A percentile compares a stretch with the other conserved stretches of the same genome.
phyloP scores from a whole-genome alignment of 371 early-diverging fungal species.

The Saksenaea vasiformis region DNA sequence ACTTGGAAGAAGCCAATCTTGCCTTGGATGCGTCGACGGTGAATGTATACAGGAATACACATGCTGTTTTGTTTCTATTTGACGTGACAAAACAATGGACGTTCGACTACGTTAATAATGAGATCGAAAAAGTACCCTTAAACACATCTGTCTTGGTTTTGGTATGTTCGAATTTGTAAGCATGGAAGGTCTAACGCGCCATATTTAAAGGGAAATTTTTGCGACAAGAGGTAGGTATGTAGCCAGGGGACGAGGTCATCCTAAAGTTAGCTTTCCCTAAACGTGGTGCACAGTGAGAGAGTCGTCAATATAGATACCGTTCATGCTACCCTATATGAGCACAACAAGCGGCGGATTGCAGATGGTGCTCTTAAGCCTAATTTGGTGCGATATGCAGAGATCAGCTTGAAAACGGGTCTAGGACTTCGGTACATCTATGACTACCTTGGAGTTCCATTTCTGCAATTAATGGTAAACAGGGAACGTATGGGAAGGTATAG shows the following conservation, averaged over 20 bases:
- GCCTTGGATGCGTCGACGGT: constrained; percentile 68
- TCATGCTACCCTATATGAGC: constrained; percentile 45
- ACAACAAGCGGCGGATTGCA: constrained; percentile 45
- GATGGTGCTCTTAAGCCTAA: constrained; percentile 54
- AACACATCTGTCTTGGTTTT: constrained; percentile 57
- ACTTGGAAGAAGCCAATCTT: constrained; percentile 13
- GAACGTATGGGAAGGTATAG: background rate
- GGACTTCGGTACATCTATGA: constrained; percentile 65
- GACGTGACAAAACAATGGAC: constrained; percentile 69
- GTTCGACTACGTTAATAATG: constrained; percentile 58
- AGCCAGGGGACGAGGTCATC: background rate
- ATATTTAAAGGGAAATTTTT: constrained; percentile 45
- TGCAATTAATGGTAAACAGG: constrained; percentile 57
- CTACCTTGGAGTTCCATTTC: constrained; percentile 63
- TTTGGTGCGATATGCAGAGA: constrained; percentile 60
- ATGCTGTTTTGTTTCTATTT: constrained; percentile 61
- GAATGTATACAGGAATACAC: constrained; percentile 66
- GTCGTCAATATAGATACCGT: constrained; percentile 36
- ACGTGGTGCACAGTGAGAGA: constrained; percentile 22
- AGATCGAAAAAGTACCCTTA: constrained; percentile 56
- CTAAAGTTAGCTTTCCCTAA: background rate
- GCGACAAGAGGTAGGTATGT: constrained; percentile 44
- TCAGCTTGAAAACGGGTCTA: constrained; percentile 63
- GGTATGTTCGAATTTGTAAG: constrained; percentile 30
- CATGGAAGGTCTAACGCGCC: background rate